These are phyloP conservation scores for Lathyrus oleraceus DNA, from an alignment of 306 rosid genomes.

Conservation along the genomic window DNA sequence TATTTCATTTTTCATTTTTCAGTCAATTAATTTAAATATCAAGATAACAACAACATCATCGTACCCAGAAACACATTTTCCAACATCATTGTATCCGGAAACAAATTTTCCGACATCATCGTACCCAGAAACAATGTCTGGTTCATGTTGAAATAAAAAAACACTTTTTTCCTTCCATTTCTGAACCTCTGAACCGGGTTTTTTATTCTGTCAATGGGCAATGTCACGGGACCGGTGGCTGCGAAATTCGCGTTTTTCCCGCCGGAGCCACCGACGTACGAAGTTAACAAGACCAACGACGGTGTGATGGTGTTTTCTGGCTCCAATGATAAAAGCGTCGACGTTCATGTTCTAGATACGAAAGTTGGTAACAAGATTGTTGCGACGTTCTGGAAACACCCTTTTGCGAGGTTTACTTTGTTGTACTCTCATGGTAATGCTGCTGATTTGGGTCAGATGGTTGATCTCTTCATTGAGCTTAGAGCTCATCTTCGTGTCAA, in stretches of 20 bases:
- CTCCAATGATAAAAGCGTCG: slow-evolving; percentile 68
- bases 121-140: background rate
- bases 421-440: slow-evolving; percentile 98
- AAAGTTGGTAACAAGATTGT: slow-evolving; percentile 76
- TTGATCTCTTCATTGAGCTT: slow-evolving; percentile 87
- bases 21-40: too few species aligned
- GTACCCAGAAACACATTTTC: too few species aligned
- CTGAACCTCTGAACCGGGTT: slow-evolving; percentile 37
- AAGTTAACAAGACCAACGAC: slow-evolving; percentile 51
- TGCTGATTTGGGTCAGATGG: slow-evolving; percentile 98
- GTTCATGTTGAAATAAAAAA: slow-evolving; percentile 53
- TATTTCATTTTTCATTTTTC: too few species aligned
- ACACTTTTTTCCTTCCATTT: slow-evolving; percentile 1
- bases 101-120: too few species aligned
- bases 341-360: slow-evolving; percentile 66
- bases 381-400: slow-evolving; percentile 89
- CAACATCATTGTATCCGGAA: too few species aligned
- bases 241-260: slow-evolving; percentile 97
- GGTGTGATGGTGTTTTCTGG: slow-evolving; percentile 70
- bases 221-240: slow-evolving; percentile 86
- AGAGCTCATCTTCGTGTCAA: slow-evolving; percentile 97
- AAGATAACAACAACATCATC: too few species aligned
- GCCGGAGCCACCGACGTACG: slow-evolving; percentile 95
- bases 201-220: slow-evolving; percentile 61
- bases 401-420: slow-evolving; percentile 78